phyloP scores from a whole-genome alignment of 2,329 filamentous ascomycete species.

The Macrophomina phaseolina region DNA sequence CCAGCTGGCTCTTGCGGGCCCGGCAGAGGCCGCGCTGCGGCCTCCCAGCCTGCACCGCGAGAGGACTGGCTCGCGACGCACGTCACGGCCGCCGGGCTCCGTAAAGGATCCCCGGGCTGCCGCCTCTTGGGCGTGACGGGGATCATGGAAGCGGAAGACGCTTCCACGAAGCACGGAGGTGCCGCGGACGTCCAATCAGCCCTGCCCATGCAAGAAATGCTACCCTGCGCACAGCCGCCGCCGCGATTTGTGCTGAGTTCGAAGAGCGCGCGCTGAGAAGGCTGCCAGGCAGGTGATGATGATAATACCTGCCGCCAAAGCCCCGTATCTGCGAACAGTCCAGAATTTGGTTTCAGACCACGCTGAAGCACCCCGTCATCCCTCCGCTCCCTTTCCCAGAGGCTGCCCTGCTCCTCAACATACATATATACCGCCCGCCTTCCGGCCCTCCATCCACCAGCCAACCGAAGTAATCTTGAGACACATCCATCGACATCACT shows the following conservation, averaged over 20 bases:
- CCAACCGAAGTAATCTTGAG: slow-evolving; percentile 14
- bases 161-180: slow-evolving; percentile 17
- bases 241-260: slow-evolving; percentile 17
- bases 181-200: slow-evolving; percentile 14
- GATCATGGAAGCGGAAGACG: slow-evolving; percentile 19
- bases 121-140: slow-evolving; percentile 9
- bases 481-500: not conserved
- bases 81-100: slow-evolving; percentile 14
- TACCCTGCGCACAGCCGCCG: slow-evolving; percentile 23
- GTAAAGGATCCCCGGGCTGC: slow-evolving; percentile 9
- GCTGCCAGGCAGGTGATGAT: slow-evolving; percentile 18
- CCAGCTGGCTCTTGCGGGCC: slow-evolving; percentile 11
- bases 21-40: not conserved
- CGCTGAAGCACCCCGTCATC: slow-evolving; percentile 6
- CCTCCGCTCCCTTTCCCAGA: slow-evolving; percentile 1
- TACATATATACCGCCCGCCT: slow-evolving; percentile 17
- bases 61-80: slow-evolving; percentile 15
- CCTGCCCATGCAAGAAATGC: slow-evolving; percentile 17
- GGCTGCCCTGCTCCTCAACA: slow-evolving; percentile 8
- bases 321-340: slow-evolving; percentile 23
- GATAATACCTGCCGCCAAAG: slow-evolving; percentile 9
- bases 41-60: not conserved
- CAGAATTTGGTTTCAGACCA: slow-evolving; percentile 21
- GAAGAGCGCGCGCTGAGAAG: not conserved
- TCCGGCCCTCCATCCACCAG: slow-evolving; percentile 19